Evolutionary conservation across 1,139 yeast genomes (phyloP).

Genomic region (Yamadazyma siamensis): DNA sequence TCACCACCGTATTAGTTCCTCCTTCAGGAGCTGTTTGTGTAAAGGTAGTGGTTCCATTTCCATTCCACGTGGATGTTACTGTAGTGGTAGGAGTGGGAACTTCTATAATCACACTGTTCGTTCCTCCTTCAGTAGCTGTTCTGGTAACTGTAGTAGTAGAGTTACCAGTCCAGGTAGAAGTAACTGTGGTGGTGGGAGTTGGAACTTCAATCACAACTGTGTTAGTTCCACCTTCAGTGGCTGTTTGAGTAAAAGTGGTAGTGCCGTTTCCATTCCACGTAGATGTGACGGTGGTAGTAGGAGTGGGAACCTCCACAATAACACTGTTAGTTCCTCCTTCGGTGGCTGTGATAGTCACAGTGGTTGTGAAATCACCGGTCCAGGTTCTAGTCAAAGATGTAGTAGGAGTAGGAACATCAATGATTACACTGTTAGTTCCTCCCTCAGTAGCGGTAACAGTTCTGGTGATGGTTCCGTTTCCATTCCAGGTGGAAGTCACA

Average conservation of each 20-base stretch:
- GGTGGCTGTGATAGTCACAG: neutral
- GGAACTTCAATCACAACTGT: conserved; percentile 14
- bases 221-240: conserved; percentile 13
- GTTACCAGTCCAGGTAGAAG: conserved; percentile 3
- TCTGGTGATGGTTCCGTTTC: conserved; percentile 11
- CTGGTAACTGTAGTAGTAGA: conserved; percentile 2
- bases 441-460: conserved; percentile 9
- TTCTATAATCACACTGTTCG: conserved; percentile 2
- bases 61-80: conserved; percentile 6
- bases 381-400: neutral
- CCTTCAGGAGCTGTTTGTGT: too few relatives aligned
- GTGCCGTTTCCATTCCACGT: conserved; percentile 8
- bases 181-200: conserved; percentile 4
- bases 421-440: conserved; percentile 14
- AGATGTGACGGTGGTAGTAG: conserved; percentile 8
- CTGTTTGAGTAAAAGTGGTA: conserved; percentile 5
- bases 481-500: conserved; percentile 6
- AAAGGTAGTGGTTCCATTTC: conserved; percentile 11
- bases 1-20: too few relatives aligned
- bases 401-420: conserved; percentile 3
- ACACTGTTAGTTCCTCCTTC: conserved; percentile 15
- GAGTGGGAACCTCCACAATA: conserved; percentile 16
- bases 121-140: conserved; percentile 1
- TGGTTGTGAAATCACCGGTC: neutral
- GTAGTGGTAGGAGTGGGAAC: conserved; percentile 6